Percentiles rank a stretch among this genome's conserved stretches.
Evolutionary conservation across 2,329 filamentous ascomycete species (phyloP).

Genomic region (Pseudopyricularia cyperi): DNA sequence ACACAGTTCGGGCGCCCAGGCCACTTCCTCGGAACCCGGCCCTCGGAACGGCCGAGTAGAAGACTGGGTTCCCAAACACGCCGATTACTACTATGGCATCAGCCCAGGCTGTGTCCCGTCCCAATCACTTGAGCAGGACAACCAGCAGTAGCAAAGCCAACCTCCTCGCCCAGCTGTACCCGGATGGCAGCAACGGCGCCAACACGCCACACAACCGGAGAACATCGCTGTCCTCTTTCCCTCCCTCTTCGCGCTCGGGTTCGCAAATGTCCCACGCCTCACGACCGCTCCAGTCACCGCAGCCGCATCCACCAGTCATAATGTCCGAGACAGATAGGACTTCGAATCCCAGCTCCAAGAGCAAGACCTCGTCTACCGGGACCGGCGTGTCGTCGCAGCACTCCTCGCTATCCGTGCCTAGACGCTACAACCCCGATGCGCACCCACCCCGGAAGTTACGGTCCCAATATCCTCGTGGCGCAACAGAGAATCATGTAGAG

Average conservation of each 20-base stretch:
- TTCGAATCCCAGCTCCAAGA: conserved; percentile 46
- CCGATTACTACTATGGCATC: background rate
- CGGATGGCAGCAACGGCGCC: conserved; percentile 7
- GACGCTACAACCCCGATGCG: conserved; percentile 35
- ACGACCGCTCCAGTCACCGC: conserved; percentile 41
- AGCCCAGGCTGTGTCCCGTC: background rate
- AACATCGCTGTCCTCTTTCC: conserved; percentile 53
- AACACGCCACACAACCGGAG: conserved; percentile 22
- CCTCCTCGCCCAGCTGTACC: conserved; percentile 11
- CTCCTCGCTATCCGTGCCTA: conserved; percentile 39
- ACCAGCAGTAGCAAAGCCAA: conserved; percentile 19
- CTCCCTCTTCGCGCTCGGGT: conserved; percentile 36
- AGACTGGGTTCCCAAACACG: background rate
- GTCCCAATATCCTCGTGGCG: conserved; percentile 64
- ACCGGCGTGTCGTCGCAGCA: conserved; percentile 45
- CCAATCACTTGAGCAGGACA: conserved; percentile 15
- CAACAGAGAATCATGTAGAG: conserved; percentile 86
- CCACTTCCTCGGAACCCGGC: conserved; percentile 7
- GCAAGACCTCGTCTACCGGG: conserved; percentile 42
- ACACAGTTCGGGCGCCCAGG: no score
- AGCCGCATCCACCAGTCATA: conserved; percentile 21
- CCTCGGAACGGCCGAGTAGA: background rate
- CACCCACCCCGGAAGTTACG: conserved; percentile 45
- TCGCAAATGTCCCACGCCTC: conserved; percentile 43
- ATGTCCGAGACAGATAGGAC: conserved; percentile 33